Conservation (phyloP, 2,329 filamentous ascomycete species). For the Magnaporthiopsis rhizophila region DNA sequence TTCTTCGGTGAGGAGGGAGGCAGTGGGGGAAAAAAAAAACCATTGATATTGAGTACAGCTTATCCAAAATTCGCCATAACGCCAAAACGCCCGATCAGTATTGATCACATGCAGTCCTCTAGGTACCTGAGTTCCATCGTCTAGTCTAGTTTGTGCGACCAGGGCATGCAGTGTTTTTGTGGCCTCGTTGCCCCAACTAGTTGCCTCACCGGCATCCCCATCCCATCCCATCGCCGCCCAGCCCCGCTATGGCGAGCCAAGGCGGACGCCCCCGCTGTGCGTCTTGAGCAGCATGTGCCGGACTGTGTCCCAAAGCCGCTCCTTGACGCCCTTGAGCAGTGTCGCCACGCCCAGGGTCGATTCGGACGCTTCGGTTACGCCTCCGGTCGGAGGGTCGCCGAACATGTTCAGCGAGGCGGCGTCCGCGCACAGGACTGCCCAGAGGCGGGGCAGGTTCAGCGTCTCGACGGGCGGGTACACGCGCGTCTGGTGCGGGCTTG, state of each 20-base stretch:
- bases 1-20: too few relatives aligned
- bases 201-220: background rate
- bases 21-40: too few relatives aligned
- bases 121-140: background rate
- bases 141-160: background rate
- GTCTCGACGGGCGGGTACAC: constrained; percentile 4
- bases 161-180: background rate
- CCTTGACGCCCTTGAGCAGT: constrained; percentile 1
- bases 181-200: background rate
- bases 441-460: background rate
- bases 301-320: background rate
- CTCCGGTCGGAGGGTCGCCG: background rate
- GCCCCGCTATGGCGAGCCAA: background rate
- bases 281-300: background rate
- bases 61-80: background rate
- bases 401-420: constrained; percentile 1
- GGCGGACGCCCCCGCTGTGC: background rate
- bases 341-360: constrained; percentile 5
- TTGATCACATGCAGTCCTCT: too few relatives aligned
- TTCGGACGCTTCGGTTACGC: background rate
- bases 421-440: background rate
- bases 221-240: background rate
- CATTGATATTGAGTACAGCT: too few relatives aligned
- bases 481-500: background rate
- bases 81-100: background rate